Percentiles rank a stretch among this genome's conserved stretches.
Evolutionary conservation across 1,139 yeast genomes (phyloP).

Genomic region (Yamadazyma songkhlaensis): DNA sequence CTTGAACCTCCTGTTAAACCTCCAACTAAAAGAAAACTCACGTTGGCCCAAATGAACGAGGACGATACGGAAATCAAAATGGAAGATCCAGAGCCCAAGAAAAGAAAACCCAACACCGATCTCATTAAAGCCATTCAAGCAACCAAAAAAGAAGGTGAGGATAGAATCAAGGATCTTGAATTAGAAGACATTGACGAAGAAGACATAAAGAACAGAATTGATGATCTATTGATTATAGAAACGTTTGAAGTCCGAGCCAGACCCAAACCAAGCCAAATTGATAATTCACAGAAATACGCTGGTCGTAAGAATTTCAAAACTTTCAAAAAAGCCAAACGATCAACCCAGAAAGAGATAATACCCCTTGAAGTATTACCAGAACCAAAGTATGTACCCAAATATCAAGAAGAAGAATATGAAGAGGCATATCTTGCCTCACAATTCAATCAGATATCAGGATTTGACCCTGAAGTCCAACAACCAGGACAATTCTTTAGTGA

Average conservation of each 20-base stretch:
- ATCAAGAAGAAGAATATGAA: conserved; percentile 3
- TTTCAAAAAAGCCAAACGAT: conserved; percentile 23
- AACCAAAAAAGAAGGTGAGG: conserved; percentile 27
- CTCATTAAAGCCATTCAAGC: conserved; percentile 34
- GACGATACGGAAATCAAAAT: neutral
- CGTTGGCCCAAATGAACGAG: conserved; percentile 2
- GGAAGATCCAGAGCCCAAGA: conserved; percentile 2
- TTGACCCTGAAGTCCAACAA: conserved; percentile 1
- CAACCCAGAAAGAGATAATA: conserved; percentile 15
- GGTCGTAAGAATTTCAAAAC: conserved; percentile 38
- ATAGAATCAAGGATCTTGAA: conserved; percentile 25
- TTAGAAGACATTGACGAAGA: conserved; percentile 5
- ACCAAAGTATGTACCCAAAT: neutral
- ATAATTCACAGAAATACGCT: conserved; percentile 11
- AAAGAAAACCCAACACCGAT: neutral
- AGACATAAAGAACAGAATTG: conserved; percentile 12
- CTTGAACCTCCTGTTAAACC: no score
- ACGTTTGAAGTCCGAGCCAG: conserved; percentile 24
- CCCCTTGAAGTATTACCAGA: conserved; percentile 9
- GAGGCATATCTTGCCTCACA: neutral
- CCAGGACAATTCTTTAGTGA: neutral
- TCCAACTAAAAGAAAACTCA: conserved; percentile 2
- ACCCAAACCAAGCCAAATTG: conserved; percentile 4
- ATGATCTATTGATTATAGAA: conserved; percentile 36
- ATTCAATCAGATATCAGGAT: conserved; percentile 2